Evolutionary conservation across 192 early-diverging fungal species (phyloP).

Genomic region (Entrophospora sp.): DNA sequence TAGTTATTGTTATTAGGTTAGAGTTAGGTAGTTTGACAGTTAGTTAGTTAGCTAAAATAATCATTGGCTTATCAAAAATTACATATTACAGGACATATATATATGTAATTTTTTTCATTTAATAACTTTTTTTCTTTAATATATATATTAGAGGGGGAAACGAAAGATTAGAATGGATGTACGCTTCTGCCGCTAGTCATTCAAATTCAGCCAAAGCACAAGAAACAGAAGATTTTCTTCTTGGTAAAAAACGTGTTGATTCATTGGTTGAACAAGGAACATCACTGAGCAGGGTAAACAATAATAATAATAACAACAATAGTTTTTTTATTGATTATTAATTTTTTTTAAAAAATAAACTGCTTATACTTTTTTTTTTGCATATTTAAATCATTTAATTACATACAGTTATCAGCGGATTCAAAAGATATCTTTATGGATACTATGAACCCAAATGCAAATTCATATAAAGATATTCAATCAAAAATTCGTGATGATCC

Average conservation of each 20-base stretch:
- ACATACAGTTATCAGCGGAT: conserved; percentile 15
- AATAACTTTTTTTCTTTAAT: background rate
- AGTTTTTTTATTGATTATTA: background rate
- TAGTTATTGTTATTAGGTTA: too few relatives aligned
- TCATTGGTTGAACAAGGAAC: conserved; percentile 41
- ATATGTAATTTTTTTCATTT: too few relatives aligned
- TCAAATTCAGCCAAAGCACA: conserved; percentile 30
- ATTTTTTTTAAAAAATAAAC: background rate
- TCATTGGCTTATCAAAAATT: too few relatives aligned
- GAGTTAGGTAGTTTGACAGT: too few relatives aligned
- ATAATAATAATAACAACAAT: too few relatives aligned
- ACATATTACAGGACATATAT: too few relatives aligned
- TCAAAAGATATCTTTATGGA: conserved; percentile 29
- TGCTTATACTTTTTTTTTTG: background rate
- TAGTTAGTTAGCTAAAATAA: too few relatives aligned
- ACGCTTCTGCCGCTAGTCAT: conserved; percentile 59
- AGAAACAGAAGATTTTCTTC: conserved; percentile 81
- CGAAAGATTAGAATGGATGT: conserved; percentile 97
- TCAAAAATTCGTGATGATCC: conserved; percentile 91
- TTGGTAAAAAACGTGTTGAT: conserved; percentile 82
- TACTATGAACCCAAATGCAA: conserved; percentile 60
- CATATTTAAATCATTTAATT: background rate
- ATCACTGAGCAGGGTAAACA: conserved; percentile 23
- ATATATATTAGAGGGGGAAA: conserved; percentile 43
- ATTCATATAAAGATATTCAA: conserved; percentile 68